Conservation (phyloP, 192 early-diverging fungal genomes). For the Chytriomyces hyalinus region DNA sequence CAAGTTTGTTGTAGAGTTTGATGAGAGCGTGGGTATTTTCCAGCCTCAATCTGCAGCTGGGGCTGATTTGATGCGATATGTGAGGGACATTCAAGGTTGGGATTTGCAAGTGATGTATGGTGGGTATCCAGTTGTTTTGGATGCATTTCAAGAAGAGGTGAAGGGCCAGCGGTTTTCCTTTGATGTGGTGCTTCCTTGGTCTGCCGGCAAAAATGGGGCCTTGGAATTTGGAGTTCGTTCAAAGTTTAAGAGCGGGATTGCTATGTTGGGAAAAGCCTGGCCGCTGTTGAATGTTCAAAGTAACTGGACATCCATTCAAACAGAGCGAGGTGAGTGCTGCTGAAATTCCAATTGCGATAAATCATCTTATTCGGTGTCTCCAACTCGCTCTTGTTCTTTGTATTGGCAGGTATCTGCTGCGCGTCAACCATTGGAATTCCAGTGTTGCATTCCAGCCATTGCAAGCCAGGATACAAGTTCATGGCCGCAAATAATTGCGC, state of each 20-base stretch:
- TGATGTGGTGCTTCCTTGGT: background rate
- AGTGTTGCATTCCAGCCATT: background rate
- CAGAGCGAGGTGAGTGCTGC: background rate
- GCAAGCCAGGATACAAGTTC: slow-evolving; percentile 10
- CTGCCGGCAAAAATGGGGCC: background rate
- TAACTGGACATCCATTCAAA: too few species aligned
- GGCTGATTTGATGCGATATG: background rate
- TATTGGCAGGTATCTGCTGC: slow-evolving; percentile 7
- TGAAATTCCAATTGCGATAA: background rate
- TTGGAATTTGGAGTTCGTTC: background rate
- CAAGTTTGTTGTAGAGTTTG: background rate
- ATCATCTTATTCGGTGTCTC: too few species aligned
- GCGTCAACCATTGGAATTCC: background rate
- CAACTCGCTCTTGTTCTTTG: background rate
- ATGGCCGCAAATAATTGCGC: background rate
- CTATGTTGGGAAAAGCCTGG: background rate
- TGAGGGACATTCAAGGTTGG: background rate
- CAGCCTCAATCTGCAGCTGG: background rate
- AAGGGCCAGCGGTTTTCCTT: background rate
- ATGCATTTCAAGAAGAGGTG: background rate
- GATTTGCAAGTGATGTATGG: background rate
- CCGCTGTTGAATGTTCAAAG: background rate
- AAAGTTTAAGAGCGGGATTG: background rate
- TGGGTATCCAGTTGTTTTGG: background rate
- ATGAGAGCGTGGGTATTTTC: background rate